Evolutionary conservation across 2,329 filamentous ascomycete species (phyloP), one percentile per base, ranked within the genome.

Genomic region (Paecilomyces niveus): DNA sequence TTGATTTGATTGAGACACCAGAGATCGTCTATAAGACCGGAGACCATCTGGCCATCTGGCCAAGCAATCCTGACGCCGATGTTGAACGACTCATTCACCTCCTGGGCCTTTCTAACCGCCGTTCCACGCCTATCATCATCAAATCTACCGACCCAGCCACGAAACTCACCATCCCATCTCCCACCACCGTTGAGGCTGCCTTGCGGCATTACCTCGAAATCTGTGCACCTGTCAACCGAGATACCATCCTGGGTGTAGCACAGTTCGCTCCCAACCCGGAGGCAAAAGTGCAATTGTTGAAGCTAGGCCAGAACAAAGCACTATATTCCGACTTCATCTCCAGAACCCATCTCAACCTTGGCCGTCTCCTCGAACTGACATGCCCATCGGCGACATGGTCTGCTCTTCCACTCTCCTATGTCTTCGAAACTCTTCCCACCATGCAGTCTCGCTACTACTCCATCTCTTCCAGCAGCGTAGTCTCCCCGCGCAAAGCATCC

Each of bases 151-250:
- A 56, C 63, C 59, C 55, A 62, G 66, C 63, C 64, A 65, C 64
- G 63, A 85, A 85, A 63, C 87, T 96, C 71, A 93, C 90, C 76
- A 85, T 96, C 78, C 92, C 92, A 21, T 90, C 90, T 1, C 92
- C 92, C 10, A 96, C 92, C 1, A 97, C 91, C 1, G 92, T 89
- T 71, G 89, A 93, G 72, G 88, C 92, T 57, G 88, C 93, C 61
- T 80, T 90, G 59, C 88, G 90, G 62, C 96, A 96, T 76, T 91
- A 97, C 75, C 88, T 97, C 75, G 93, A 97, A 74, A 94, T 97
- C 64, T 89, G 90, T 70, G 90, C 89, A 24, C 89, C 91, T 49
- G 87, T 96, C n/a, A 96, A 92, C 58, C 91, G 92, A 75, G 92
- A 96, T 73, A 92, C 93, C 68, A 78, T 96, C 54, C 85, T 89